phyloP scores from a whole-genome alignment of 1,139 yeast genomes.

The Geotrichum phurueaensis region DNA sequence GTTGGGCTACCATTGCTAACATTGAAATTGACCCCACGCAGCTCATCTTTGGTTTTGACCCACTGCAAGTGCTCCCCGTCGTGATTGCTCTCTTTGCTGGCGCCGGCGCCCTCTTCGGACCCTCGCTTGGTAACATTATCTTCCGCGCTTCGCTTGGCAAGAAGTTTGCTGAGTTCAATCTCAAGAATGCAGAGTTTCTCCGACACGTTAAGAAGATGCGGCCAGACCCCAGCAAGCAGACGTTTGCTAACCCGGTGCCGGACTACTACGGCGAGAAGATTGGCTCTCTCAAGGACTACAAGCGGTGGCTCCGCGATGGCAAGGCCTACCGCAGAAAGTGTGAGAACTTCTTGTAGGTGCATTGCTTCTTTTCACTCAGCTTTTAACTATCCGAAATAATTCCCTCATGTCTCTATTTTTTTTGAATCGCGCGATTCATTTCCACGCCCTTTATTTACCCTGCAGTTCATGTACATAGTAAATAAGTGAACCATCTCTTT shows the following conservation, averaged over 20 bases:
- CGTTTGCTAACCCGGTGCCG: slow-evolving; percentile 91
- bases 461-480: neutral
- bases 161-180: slow-evolving; percentile 36
- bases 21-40: slow-evolving; percentile 80
- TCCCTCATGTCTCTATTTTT: neutral
- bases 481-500: neutral
- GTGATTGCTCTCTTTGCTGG: slow-evolving; percentile 67
- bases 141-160: slow-evolving; percentile 51
- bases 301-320: slow-evolving; percentile 94
- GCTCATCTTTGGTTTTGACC: slow-evolving; percentile 78
- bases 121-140: slow-evolving; percentile 64
- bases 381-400: neutral
- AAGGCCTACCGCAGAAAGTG: slow-evolving; percentile 84
- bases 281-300: slow-evolving; percentile 75
- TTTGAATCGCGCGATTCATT: neutral
- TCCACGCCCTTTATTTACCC: neutral
- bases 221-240: slow-evolving; percentile 90
- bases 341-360: slow-evolving; percentile 60
- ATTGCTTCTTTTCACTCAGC: neutral
- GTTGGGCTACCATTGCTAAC: slow-evolving; percentile 74
- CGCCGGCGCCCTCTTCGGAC: slow-evolving; percentile 78
- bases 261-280: slow-evolving; percentile 97
- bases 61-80: slow-evolving; percentile 54
- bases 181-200: slow-evolving; percentile 68
- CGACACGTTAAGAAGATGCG: slow-evolving; percentile 68